Percentiles rank a stretch among this genome's conserved stretches.
Evolutionary conservation across 306 rosid species (phyloP).

Genomic region (Sindora glabra): DNA sequence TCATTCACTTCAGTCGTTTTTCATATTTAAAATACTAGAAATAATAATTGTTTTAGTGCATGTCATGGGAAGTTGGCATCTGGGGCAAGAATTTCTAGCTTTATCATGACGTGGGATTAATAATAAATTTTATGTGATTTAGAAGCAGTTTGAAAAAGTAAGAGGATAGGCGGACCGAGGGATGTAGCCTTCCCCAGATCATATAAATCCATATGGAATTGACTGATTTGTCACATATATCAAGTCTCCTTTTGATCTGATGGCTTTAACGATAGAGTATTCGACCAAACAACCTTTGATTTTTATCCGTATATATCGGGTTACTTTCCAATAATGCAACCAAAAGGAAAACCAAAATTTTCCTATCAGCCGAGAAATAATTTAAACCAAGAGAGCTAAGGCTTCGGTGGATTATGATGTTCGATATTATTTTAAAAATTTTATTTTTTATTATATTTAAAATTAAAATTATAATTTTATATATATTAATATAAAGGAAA

Average conservation of each 20-base stretch:
- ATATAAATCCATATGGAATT: background rate
- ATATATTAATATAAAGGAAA: too few relatives aligned
- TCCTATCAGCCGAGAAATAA: background rate
- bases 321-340: background rate
- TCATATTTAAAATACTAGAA: background rate
- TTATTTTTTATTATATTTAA: too few relatives aligned
- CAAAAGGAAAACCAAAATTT: background rate
- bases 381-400: too few relatives aligned
- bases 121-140: background rate
- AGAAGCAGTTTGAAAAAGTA: background rate
- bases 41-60: background rate
- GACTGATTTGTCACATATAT: background rate
- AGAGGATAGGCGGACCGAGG: background rate
- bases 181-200: constrained; percentile 41
- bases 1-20: too few relatives aligned
- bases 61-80: background rate
- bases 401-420: too few relatives aligned
- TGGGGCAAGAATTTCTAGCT: background rate
- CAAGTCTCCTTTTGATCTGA: background rate
- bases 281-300: background rate
- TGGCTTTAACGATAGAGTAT: background rate
- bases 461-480: too few relatives aligned
- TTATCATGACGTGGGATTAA: background rate
- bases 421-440: too few relatives aligned
- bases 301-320: background rate